phyloP scores from a whole-genome alignment of 768 basidiomycete genomes.

The Clathrus columnatus region DNA sequence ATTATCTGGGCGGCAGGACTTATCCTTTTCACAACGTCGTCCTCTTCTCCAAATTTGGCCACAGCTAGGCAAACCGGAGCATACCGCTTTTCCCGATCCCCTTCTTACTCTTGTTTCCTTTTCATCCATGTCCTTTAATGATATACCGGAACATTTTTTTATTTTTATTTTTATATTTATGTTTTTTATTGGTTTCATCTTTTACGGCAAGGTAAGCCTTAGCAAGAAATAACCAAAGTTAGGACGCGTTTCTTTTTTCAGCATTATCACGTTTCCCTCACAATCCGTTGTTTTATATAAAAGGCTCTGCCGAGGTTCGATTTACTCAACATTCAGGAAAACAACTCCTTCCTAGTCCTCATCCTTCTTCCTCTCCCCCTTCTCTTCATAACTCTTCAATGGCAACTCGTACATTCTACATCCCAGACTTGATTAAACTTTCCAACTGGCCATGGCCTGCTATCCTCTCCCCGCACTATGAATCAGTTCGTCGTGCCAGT shows the following conservation, averaged over 20 bases:
- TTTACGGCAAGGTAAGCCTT: not conserved
- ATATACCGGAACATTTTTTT: too few relatives aligned
- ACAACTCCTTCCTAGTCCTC: not conserved
- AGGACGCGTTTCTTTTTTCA: not conserved
- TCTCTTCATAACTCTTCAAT: not conserved
- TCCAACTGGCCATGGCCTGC: slow-evolving; percentile 2
- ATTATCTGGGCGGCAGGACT: not conserved
- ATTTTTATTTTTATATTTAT: too few relatives aligned
- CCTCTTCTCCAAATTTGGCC: not conserved
- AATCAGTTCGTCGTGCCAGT: not conserved
- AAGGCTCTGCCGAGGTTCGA: not conserved
- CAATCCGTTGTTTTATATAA: not conserved
- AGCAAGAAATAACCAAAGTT: not conserved
- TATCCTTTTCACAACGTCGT: too few relatives aligned
- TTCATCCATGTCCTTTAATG: too few relatives aligned
- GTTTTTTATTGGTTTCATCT: too few relatives aligned
- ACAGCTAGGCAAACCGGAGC: not conserved
- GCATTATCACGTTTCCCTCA: not conserved
- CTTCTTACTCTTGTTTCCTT: not conserved
- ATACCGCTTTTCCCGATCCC: not conserved
- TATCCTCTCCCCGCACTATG: slow-evolving; percentile 5
- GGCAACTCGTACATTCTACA: not conserved
- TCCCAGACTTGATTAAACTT: slow-evolving; percentile 3
- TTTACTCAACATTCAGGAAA: not conserved
- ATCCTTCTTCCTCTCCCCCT: not conserved